A percentile compares a stretch with the other conserved stretches of the same genome.
Conservation (phyloP, 2,329 filamentous ascomycete genomes). For the Fusarium continuum region DNA sequence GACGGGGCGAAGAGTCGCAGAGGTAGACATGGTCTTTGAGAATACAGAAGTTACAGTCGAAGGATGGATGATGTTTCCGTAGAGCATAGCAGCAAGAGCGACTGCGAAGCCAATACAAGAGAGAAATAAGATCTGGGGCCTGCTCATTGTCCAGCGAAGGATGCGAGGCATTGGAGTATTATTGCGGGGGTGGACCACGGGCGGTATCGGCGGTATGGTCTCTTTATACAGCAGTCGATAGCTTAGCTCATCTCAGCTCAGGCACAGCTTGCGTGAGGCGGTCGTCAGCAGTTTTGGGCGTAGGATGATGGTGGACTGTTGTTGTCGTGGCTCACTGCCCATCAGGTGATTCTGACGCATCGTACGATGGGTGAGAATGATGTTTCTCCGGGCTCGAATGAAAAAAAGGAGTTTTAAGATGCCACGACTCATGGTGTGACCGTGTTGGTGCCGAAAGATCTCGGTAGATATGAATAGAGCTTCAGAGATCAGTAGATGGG, state of each 20-base stretch:
- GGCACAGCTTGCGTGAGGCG: neutral
- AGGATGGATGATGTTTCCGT: conserved; percentile 38
- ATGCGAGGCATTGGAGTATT: conserved; percentile 41
- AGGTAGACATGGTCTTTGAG: conserved; percentile 42
- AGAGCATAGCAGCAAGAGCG: conserved; percentile 45
- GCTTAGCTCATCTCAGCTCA: conserved; percentile 11
- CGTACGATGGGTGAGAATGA: conserved; percentile 27
- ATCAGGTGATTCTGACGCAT: conserved; percentile 35
- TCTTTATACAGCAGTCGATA: conserved; percentile 23
- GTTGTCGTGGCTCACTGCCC: conserved; percentile 17
- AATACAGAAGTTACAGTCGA: conserved; percentile 34
- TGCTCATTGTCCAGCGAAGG: conserved; percentile 44
- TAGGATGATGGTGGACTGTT: conserved; percentile 37
- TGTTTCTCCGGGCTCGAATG: conserved; percentile 16
- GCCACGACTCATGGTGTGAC: neutral
- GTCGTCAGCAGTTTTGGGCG: neutral
- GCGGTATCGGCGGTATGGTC: conserved; percentile 35
- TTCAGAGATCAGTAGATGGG: neutral
- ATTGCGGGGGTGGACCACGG: conserved; percentile 12
- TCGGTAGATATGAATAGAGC: neutral
- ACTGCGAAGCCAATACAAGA: conserved; percentile 43
- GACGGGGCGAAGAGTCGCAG: conserved; percentile 47
- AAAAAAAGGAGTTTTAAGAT: neutral
- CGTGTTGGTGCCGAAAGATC: neutral
- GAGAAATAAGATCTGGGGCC: conserved; percentile 41